These are phyloP conservation scores for Oryza brachyantha DNA, from an alignment of 176 grass and related monocot genomes.

Conservation along the genomic window DNA sequence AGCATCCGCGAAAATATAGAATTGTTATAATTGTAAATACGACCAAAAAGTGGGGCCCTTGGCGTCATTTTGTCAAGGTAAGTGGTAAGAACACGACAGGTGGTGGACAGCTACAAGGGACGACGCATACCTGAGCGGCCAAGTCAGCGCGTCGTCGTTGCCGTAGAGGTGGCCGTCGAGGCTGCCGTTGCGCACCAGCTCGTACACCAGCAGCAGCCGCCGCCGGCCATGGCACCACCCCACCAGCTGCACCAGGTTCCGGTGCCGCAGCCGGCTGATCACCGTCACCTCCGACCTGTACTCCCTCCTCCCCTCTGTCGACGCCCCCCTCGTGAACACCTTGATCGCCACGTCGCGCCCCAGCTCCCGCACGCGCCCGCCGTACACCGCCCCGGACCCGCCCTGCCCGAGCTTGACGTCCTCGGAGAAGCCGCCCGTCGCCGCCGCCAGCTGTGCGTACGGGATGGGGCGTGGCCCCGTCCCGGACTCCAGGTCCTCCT, in stretches of 20 bases:
- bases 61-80: neutral
- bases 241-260: conserved; percentile 68
- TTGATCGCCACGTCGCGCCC: conserved; percentile 60
- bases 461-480: conserved; percentile 25
- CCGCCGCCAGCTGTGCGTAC: conserved; percentile 26
- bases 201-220: conserved; percentile 47
- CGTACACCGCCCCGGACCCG: conserved; percentile 63
- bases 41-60: neutral
- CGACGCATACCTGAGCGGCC: conserved; percentile 38
- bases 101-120: neutral
- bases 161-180: conserved; percentile 52
- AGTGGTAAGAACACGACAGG: conserved; percentile 4
- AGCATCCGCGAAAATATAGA: too few relatives aligned
- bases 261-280: conserved; percentile 59
- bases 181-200: conserved; percentile 52
- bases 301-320: conserved; percentile 51
- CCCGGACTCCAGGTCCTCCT: conserved; percentile 29
- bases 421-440: conserved; percentile 40
- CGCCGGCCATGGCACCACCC: conserved; percentile 63
- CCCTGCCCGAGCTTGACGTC: conserved; percentile 57
- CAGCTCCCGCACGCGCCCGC: conserved; percentile 25
- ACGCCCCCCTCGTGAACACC: conserved; percentile 36
- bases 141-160: conserved; percentile 21
- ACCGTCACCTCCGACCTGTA: conserved; percentile 61
- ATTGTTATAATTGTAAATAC: too few relatives aligned